Evolutionary conservation across 2,329 filamentous ascomycete species (phyloP).

Genomic region (Fusarium sp.): DNA sequence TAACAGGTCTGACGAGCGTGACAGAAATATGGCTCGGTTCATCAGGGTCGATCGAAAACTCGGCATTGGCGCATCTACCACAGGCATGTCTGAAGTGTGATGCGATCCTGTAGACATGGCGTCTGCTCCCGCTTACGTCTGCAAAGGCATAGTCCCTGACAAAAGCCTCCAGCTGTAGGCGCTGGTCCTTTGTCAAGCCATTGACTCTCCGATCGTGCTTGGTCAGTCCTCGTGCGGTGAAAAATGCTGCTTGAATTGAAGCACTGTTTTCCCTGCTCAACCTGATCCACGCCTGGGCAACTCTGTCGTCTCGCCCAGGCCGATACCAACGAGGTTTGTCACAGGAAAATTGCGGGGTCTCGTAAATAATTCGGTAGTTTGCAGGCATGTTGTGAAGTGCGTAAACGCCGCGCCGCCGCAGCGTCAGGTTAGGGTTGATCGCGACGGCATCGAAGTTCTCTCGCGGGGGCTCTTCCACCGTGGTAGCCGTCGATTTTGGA

Average conservation of each 20-base stretch:
- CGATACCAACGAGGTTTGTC: background rate
- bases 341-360: slow-evolving; percentile 35
- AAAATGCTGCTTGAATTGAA: background rate
- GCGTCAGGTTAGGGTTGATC: too few species aligned
- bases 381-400: slow-evolving; percentile 13
- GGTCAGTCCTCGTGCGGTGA: too few species aligned
- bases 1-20: slow-evolving; percentile 28
- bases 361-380: slow-evolving; percentile 25
- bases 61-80: slow-evolving; percentile 41
- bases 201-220: too few species aligned
- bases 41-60: slow-evolving; percentile 17
- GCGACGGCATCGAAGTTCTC: slow-evolving; percentile 24
- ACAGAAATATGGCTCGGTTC: slow-evolving; percentile 33
- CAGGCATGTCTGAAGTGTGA: slow-evolving; percentile 50
- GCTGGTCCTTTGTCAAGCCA: background rate
- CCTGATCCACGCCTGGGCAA: slow-evolving; percentile 25
- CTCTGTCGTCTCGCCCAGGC: too few species aligned
- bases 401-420: slow-evolving; percentile 34
- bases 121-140: slow-evolving; percentile 9
- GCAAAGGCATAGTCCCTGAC: slow-evolving; percentile 41
- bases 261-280: slow-evolving; percentile 1
- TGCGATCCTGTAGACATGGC: slow-evolving; percentile 33
- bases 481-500: background rate
- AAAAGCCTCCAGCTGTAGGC: slow-evolving; percentile 34
- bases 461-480: background rate